phyloP scores from a whole-genome alignment of 164 flowering plant species.

The Nymphaea colorata region DNA sequence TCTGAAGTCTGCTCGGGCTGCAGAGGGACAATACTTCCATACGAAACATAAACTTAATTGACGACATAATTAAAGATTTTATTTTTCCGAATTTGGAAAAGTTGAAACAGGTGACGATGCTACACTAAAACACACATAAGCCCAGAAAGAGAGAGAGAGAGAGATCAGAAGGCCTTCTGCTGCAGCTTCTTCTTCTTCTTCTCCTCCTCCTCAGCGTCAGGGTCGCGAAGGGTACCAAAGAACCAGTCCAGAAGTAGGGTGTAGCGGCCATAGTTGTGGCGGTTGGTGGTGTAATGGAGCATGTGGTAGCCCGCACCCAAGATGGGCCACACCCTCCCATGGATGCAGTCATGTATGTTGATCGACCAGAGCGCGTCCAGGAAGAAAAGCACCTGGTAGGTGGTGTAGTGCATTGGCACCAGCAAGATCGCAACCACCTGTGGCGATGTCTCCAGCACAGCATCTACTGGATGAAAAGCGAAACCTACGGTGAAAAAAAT shows the following conservation, averaged over 20 bases:
- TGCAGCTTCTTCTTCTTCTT: no score
- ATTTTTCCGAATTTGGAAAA: no score
- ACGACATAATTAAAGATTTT: no score
- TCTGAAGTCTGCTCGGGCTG: no score
- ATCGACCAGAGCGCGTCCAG: slow-evolving; percentile 89
- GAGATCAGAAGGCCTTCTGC: no score
- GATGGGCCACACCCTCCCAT: slow-evolving; percentile 78
- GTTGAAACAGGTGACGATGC: no score
- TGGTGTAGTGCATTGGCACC: slow-evolving; percentile 63
- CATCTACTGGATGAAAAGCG: slow-evolving; percentile 95
- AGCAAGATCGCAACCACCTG: slow-evolving; percentile 74
- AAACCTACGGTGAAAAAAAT: slow-evolving; percentile 33
- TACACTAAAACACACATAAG: no score
- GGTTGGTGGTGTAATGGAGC: slow-evolving; percentile 90
- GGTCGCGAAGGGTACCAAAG: slow-evolving; percentile 90
- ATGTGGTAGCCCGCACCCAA: slow-evolving; percentile 99
- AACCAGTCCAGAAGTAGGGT: slow-evolving; percentile 97
- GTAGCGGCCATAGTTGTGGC: slow-evolving; percentile 89
- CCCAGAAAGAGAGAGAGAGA: no score
- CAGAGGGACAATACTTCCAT: no score
- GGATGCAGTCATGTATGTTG: slow-evolving; percentile 90
- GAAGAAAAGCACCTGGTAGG: slow-evolving; percentile 65
- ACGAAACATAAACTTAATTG: no score
- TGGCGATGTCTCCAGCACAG: slow-evolving; percentile 82
- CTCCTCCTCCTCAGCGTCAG: slow-evolving; percentile 8